phyloP scores from a whole-genome alignment of 2,329 filamentous ascomycete genomes.

The Trichoderma arundinaceum region DNA sequence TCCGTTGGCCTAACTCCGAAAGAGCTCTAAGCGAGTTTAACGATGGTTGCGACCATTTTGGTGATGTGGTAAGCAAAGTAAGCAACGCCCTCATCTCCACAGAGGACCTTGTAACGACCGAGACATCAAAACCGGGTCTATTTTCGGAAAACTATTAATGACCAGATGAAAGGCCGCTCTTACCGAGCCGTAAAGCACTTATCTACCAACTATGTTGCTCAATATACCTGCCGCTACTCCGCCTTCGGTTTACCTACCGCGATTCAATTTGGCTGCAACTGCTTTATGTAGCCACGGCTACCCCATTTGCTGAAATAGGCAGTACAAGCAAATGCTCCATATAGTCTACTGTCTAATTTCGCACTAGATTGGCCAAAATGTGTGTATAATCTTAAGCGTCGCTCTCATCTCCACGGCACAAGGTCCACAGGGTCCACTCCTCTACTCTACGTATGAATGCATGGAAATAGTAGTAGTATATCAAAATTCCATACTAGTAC shows the following conservation, averaged over 20 bases:
- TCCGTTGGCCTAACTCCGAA: neutral
- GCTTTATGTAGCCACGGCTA: neutral
- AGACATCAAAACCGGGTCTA: neutral
- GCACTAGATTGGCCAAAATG: neutral
- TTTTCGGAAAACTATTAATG: neutral
- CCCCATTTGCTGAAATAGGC: neutral
- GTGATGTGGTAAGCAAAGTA: slow-evolving; percentile 6
- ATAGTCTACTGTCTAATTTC: neutral
- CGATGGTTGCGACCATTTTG: neutral
- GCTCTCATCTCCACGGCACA: neutral
- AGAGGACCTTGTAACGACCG: neutral
- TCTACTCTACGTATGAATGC: no score
- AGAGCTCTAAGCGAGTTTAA: slow-evolving; percentile 1
- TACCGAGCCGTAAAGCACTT: no score
- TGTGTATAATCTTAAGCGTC: neutral
- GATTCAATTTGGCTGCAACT: neutral
- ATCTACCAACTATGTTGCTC: no score
- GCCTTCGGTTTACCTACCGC: no score
- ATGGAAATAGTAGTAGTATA: neutral
- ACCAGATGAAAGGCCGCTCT: no score
- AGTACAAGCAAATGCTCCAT: neutral
- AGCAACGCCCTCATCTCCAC: neutral
- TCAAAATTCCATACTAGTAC: slow-evolving; percentile 1
- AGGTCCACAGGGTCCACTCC: neutral
- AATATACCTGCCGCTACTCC: no score